Percentiles rank a stretch among this genome's conserved stretches.
Evolutionary conservation across 495 filamentous ascomycete species (phyloP).

Genomic region (Oleoguttula mirabilis): DNA sequence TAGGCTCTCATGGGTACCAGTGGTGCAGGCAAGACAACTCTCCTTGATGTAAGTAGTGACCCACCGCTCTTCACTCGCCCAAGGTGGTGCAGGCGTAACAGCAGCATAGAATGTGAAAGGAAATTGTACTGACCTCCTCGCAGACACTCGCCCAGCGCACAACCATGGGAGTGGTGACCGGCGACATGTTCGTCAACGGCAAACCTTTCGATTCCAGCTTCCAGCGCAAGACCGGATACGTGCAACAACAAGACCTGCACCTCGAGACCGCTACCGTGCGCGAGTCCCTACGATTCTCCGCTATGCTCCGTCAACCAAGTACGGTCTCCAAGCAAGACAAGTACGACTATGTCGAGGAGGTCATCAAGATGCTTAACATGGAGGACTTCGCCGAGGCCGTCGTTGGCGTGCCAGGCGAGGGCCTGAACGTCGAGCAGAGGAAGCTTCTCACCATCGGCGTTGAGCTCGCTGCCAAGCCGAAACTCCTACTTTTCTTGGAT

Average conservation of each 20-base stretch:
- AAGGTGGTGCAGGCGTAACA: too few relatives aligned
- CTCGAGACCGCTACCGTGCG: constrained; percentile 24
- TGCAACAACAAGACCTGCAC: constrained; percentile 28
- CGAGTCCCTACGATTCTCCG: constrained; percentile 27
- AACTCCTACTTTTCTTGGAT: constrained; percentile 26
- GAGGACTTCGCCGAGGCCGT: constrained; percentile 27
- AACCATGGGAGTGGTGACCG: constrained; percentile 23
- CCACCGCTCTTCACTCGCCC: too few relatives aligned
- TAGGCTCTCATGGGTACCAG: constrained; percentile 28
- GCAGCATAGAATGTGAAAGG: neutral
- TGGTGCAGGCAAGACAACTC: constrained; percentile 29
- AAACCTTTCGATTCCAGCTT: constrained; percentile 24
- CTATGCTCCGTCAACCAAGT: constrained; percentile 23
- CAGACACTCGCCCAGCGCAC: constrained; percentile 25
- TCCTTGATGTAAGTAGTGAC: constrained; percentile 21
- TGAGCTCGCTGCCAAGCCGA: constrained; percentile 24
- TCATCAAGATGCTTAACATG: constrained; percentile 43
- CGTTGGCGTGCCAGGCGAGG: constrained; percentile 20
- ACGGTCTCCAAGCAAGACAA: constrained; percentile 33
- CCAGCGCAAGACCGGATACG: constrained; percentile 25
- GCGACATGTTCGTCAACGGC: constrained; percentile 27
- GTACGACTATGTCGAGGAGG: constrained; percentile 38
- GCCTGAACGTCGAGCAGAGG: constrained; percentile 30
- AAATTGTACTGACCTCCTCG: neutral
- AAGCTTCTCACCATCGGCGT: constrained; percentile 29